Evolutionary conservation across 2,329 filamentous ascomycete genomes (phyloP).

Genomic region (Epichloe gansuensis): DNA sequence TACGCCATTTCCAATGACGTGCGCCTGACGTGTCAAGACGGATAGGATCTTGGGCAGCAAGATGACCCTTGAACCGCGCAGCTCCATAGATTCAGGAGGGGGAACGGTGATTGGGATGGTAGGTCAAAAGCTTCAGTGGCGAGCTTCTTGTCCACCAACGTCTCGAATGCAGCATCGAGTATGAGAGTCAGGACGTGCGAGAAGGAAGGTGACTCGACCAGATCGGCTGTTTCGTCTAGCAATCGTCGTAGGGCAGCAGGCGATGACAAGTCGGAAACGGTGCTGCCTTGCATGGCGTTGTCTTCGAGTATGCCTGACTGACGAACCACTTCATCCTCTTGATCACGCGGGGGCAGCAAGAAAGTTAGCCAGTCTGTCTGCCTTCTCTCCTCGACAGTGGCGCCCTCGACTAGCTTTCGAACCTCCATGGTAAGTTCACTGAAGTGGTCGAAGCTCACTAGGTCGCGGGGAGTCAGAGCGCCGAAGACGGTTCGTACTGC

Average conservation of each 20-base stretch:
- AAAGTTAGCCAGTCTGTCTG: conserved; percentile 64
- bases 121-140: conserved; percentile 65
- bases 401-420: conserved; percentile 71
- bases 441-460: conserved; percentile 69
- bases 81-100: conserved; percentile 40
- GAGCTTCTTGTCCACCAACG: conserved; percentile 72
- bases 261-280: conserved; percentile 33
- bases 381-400: conserved; percentile 26
- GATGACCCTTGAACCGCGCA: conserved; percentile 47
- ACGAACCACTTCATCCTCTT: conserved; percentile 73
- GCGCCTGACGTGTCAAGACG: conserved; percentile 81
- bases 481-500: conserved; percentile 86
- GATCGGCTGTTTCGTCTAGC: conserved; percentile 88
- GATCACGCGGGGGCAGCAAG: conserved; percentile 64
- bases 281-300: conserved; percentile 21
- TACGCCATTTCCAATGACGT: conserved; percentile 71
- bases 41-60: conserved; percentile 78
- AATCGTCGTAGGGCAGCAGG: conserved; percentile 60
- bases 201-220: conserved; percentile 90
- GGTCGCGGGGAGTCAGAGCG: conserved; percentile 76
- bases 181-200: conserved; percentile 73
- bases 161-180: conserved; percentile 77
- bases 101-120: conserved; percentile 19
- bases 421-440: conserved; percentile 73
- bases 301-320: conserved; percentile 68